Evolutionary conservation across 257 asterid species (phyloP).

Genomic region (Oldenlandia corymbosa): DNA sequence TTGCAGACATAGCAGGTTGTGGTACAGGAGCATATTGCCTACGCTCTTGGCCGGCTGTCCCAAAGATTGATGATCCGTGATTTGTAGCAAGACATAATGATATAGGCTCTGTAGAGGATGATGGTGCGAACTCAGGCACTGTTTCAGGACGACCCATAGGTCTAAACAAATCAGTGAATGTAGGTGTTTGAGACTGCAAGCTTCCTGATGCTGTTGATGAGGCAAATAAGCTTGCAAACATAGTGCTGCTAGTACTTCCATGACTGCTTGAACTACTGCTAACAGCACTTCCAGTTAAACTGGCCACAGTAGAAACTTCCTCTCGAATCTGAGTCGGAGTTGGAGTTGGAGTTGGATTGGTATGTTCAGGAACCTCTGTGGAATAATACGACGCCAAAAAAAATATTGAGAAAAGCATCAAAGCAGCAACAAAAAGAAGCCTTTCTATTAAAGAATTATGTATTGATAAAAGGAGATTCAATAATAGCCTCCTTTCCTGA

Average conservation of each 20-base stretch:
- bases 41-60: slow-evolving; percentile 51
- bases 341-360: slow-evolving; percentile 27
- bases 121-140: slow-evolving; percentile 22
- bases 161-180: slow-evolving; percentile 39
- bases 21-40: slow-evolving; percentile 53
- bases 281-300: slow-evolving; percentile 39
- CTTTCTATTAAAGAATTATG: slow-evolving; percentile 22
- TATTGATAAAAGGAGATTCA: slow-evolving; percentile 28
- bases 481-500: slow-evolving; percentile 25
- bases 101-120: slow-evolving; percentile 52
- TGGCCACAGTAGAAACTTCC: slow-evolving; percentile 31
- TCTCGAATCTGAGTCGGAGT: slow-evolving; percentile 36
- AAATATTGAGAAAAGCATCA: slow-evolving; percentile 13
- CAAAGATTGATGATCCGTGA: slow-evolving; percentile 52
- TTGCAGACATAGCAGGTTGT: slow-evolving; percentile 78
- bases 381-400: slow-evolving; percentile 10
- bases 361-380: slow-evolving; percentile 41
- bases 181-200: slow-evolving; percentile 43
- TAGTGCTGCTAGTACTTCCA: slow-evolving; percentile 51
- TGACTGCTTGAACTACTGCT: slow-evolving; percentile 45
- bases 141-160: slow-evolving; percentile 31
- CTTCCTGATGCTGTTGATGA: slow-evolving; percentile 54
- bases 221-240: slow-evolving; percentile 68
- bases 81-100: slow-evolving; percentile 56
- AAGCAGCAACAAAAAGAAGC: slow-evolving; percentile 22